Evolutionary conservation across 306 rosid genomes (phyloP).

Genomic region (Pterocarpus macrocarpus): DNA sequence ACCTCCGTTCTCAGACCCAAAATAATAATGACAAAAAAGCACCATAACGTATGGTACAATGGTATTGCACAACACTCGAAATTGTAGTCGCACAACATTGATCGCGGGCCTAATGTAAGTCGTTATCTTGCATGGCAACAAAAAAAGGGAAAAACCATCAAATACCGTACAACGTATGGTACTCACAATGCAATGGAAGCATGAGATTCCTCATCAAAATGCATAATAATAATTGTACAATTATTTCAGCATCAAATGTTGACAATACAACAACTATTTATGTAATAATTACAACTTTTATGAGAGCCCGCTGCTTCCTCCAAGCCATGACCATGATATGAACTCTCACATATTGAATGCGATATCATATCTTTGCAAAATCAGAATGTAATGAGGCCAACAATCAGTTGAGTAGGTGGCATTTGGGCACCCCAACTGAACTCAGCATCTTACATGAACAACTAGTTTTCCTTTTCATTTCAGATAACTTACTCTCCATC

Average conservation of each 20-base stretch:
- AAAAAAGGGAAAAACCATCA: too few species aligned
- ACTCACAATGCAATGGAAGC: background rate
- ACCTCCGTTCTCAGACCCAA: too few species aligned
- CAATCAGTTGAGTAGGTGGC: conserved; percentile 20
- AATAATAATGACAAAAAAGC: too few species aligned
- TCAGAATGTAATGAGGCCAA: background rate
- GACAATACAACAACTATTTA: conserved; percentile 2
- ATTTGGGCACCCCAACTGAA: background rate
- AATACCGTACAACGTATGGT: too few species aligned
- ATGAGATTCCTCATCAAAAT: background rate
- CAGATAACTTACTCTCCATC: conserved; percentile 34
- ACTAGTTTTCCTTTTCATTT: conserved; percentile 33
- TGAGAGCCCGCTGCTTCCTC: conserved; percentile 5
- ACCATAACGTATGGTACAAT: too few species aligned
- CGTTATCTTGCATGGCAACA: too few species aligned
- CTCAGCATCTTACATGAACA: conserved; percentile 12
- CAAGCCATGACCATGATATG: background rate
- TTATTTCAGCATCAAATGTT: background rate
- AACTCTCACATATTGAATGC: background rate
- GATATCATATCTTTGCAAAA: background rate
- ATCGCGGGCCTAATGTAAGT: too few species aligned
- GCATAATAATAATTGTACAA: background rate
- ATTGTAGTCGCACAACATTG: too few species aligned
- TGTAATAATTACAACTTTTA: conserved; percentile 37
- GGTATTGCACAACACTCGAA: too few species aligned